Conservation (phyloP, 768 basidiomycete species). For the Tubosaeta brunneosetosa region DNA sequence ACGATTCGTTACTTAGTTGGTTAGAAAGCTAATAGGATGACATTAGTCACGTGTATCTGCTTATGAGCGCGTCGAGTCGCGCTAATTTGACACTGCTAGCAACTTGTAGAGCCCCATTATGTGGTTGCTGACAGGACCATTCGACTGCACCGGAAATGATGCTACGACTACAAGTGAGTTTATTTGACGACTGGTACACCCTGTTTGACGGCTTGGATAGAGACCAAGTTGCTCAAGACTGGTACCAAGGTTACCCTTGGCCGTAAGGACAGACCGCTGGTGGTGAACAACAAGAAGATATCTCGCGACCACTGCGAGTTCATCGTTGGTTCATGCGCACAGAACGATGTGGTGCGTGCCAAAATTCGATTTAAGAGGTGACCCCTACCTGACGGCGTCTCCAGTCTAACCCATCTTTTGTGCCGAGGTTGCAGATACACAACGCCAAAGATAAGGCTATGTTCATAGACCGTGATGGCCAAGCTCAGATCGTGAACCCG, state of each 20-base stretch:
- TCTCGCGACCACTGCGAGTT: conserved; percentile 60
- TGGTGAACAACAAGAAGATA: conserved; percentile 58
- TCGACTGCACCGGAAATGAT: conserved; percentile 40
- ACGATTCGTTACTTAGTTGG: conserved; percentile 1
- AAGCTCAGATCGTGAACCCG: conserved; percentile 33
- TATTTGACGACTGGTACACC: conserved; percentile 20
- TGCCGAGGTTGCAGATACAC: conserved; percentile 46
- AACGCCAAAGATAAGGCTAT: conserved; percentile 47
- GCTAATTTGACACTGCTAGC: not conserved
- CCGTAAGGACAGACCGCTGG: conserved; percentile 48
- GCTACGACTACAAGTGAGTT: conserved; percentile 38
- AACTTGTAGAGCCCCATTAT: conserved; percentile 24
- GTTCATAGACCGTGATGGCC: conserved; percentile 36
- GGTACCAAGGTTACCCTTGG: conserved; percentile 52
- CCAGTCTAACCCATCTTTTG: conserved; percentile 46
- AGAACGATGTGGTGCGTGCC: conserved; percentile 51
- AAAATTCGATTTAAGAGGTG: not conserved
- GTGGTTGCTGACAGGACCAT: conserved; percentile 55
- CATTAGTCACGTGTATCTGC: not conserved
- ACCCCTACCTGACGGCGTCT: not conserved
- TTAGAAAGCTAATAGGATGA: not conserved
- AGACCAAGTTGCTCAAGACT: conserved; percentile 59
- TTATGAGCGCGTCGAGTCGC: not conserved
- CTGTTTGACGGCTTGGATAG: conserved; percentile 23
- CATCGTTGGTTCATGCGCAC: conserved; percentile 46